Evolutionary conservation across 1,284 basidiomycete genomes (phyloP).

Genomic region (Xerocomus nothofagi): DNA sequence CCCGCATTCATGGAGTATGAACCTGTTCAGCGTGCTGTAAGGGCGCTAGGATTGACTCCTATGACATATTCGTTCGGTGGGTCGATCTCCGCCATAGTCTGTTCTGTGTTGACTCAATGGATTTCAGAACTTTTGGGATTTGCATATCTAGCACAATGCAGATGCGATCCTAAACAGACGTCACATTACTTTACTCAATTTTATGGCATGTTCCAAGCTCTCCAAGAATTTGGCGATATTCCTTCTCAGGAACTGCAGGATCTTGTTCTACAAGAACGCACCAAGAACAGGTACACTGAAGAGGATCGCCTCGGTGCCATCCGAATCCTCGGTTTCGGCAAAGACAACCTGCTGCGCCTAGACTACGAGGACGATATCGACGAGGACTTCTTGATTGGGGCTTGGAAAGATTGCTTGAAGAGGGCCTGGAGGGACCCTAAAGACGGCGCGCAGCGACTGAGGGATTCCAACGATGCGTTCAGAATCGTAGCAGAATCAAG

Average conservation of each 20-base stretch:
- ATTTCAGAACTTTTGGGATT: constrained; percentile 65
- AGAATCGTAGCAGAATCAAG: constrained; percentile 62
- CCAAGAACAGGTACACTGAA: constrained; percentile 60
- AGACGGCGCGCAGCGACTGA: constrained; percentile 44
- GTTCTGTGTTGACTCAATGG: constrained; percentile 4
- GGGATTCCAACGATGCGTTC: constrained; percentile 61
- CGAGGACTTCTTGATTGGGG: constrained; percentile 65
- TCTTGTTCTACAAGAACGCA: constrained; percentile 56
- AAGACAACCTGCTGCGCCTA: constrained; percentile 54
- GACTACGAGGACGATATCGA: constrained; percentile 67
- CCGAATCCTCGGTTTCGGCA: constrained; percentile 62
- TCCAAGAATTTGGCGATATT: constrained; percentile 47
- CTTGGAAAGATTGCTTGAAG: constrained; percentile 64
- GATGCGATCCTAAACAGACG: constrained; percentile 69
- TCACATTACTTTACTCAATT: constrained; percentile 61
- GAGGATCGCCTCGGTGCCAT: constrained; percentile 52
- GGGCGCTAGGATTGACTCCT: constrained; percentile 59
- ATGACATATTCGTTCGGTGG: constrained; percentile 63
- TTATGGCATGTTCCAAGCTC: constrained; percentile 46
- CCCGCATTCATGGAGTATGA: constrained; percentile 41
- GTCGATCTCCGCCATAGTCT: constrained; percentile 8
- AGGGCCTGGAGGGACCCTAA: constrained; percentile 58
- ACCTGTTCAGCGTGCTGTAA: constrained; percentile 43
- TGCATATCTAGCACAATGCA: constrained; percentile 74
- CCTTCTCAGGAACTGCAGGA: constrained; percentile 49